Evolutionary conservation across 2,329 filamentous ascomycete genomes (phyloP).

Genomic region (Fusarium solani-melongenae): DNA sequence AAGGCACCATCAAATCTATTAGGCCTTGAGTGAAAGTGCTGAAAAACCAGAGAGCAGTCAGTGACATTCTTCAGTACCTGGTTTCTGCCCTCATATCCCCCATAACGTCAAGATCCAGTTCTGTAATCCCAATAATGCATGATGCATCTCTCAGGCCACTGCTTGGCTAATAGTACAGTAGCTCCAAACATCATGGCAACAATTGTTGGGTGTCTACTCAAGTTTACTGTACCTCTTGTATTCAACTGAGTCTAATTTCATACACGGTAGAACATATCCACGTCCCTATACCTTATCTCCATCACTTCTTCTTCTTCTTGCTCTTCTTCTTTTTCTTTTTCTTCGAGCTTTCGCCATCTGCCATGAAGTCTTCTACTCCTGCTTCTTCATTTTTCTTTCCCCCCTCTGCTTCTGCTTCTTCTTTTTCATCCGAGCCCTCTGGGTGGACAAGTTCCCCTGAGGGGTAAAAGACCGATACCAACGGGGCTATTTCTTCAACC

Average conservation of each 20-base stretch:
- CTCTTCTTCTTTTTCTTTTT: constrained; percentile 30
- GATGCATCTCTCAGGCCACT: background rate
- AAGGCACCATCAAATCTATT: background rate
- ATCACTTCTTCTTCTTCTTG: constrained; percentile 21
- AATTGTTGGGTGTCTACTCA: background rate
- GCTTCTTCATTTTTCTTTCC: background rate
- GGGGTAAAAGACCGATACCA: background rate
- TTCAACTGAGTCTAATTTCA: background rate
- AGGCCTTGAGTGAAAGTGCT: background rate
- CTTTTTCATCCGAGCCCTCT: background rate
- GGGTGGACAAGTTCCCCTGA: background rate
- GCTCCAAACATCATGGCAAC: background rate
- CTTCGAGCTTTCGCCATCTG: constrained; percentile 3
- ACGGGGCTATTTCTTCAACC: background rate
- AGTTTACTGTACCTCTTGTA: background rate
- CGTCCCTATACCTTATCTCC: background rate
- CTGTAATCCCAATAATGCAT: background rate
- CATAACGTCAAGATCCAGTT: background rate
- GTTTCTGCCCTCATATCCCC: background rate
- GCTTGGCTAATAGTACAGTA: background rate
- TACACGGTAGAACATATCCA: background rate
- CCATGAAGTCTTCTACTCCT: background rate
- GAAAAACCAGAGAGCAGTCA: background rate
- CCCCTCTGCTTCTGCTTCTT: background rate
- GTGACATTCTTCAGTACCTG: background rate